Base-by-base conservation (phyloP, 1,139 yeast species). In the Pichia sp. region DNA sequence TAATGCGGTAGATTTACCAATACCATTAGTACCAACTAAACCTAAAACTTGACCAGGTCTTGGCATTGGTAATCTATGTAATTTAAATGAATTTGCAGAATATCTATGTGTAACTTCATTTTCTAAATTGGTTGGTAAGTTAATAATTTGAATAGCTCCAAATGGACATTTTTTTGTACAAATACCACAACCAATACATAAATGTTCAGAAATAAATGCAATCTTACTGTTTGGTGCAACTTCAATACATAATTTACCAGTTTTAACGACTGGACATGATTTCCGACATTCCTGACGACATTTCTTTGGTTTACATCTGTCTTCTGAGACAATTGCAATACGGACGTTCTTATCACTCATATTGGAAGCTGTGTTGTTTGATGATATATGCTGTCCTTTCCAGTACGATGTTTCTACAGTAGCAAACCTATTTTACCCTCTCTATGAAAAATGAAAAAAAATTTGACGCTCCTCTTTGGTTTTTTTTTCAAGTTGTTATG, bases 141-240 rank as follows among this genome's bases (percentile, higher is more conserved):
- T 91, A 69, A 91, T 91, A 62, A 91, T 89, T 60, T 78, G 83
- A 57, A 91, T 89, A 52, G 98, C 98, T 57, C 89, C 95, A 61
- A 91, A 91, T 23, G 98, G 98, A 68, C 98, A 91, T 64, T 88
- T 91, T 66, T 91, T 91, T 39, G 88, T 95, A 74, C 98, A 91
- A 57, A 91, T 91, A 88, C 98, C 98, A 72, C 98, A 91, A 63
- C 98, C 98, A 59, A 91, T 91, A 76, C 98, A 91, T 61, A 91
- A 72, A 33, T 72, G 85, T 64, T 91, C 98, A n/a, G 96, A 86
- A 49, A 91, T 86, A 63, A 89, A 91, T 20, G 97, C 95, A 59
- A 91, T 87, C 63, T 91, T 91, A 47, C 86, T 80, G 23, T 82
- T 74, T 44, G 97, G 95, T 1, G 87, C 69, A 37, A 91, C 98